These are phyloP conservation scores for Volvariella volvacea DNA, from an alignment of 1,284 basidiomycete genomes.

Conservation along the genomic window DNA sequence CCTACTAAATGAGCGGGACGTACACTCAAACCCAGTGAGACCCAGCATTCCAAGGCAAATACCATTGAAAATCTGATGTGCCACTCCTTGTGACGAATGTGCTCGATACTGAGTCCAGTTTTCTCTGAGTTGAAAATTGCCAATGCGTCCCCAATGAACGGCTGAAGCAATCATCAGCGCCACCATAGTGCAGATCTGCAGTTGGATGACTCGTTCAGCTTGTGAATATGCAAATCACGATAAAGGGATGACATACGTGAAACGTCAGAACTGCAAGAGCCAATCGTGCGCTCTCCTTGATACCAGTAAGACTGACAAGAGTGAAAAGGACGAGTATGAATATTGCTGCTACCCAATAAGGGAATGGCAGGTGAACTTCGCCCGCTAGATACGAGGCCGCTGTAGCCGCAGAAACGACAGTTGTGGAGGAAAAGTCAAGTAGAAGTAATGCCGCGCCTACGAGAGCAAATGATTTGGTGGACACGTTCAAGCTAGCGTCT, in stretches of 20 bases:
- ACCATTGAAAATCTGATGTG: slow-evolving; percentile 51
- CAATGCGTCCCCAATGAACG: slow-evolving; percentile 45
- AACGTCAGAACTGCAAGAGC: slow-evolving; percentile 49
- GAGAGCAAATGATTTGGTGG: slow-evolving; percentile 52
- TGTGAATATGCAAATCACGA: slow-evolving; percentile 7
- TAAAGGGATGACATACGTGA: slow-evolving; percentile 37
- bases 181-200: slow-evolving; percentile 53
- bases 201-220: slow-evolving; percentile 4
- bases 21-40: slow-evolving; percentile 65
- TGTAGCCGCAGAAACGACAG: slow-evolving; percentile 64
- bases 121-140: slow-evolving; percentile 36
- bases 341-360: slow-evolving; percentile 39
- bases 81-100: slow-evolving; percentile 22
- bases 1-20: slow-evolving; percentile 12
- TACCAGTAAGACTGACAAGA: slow-evolving; percentile 47
- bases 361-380: slow-evolving; percentile 50
- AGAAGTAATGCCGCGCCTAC: slow-evolving; percentile 55
- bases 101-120: slow-evolving; percentile 43
- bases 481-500: slow-evolving; percentile 45
- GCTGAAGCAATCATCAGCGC: slow-evolving; percentile 40
- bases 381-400: slow-evolving; percentile 60
- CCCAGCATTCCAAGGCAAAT: slow-evolving; percentile 64
- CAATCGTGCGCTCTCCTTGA: slow-evolving; percentile 55
- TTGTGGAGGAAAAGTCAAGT: slow-evolving; percentile 60
- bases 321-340: slow-evolving; percentile 48